These are phyloP conservation scores for Globisporangium alternatum DNA, from an alignment of 352 stramenopile species.

Conservation along the genomic window DNA sequence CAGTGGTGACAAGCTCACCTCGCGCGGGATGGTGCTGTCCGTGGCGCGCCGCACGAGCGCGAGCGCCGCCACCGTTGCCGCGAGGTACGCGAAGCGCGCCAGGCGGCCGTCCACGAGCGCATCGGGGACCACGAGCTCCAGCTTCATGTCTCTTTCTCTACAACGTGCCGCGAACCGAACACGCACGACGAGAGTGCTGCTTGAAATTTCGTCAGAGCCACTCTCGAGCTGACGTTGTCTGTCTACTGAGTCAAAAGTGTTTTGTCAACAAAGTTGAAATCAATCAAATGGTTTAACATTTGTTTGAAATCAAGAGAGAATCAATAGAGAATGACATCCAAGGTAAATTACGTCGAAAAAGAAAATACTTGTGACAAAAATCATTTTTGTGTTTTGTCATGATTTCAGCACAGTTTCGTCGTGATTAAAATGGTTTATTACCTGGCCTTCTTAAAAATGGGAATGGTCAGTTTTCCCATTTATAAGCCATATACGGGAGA, in stretches of 20 bases:
- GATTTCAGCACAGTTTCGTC: too few species aligned
- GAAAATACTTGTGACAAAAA: too few species aligned
- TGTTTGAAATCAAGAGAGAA: too few species aligned
- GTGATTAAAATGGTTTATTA: too few species aligned
- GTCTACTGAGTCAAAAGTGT: neutral
- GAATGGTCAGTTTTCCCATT: too few species aligned
- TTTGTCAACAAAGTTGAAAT: neutral
- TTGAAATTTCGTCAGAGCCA: neutral
- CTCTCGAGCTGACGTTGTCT: neutral
- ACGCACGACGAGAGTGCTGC: neutral
- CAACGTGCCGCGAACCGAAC: neutral
- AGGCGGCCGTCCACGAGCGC: conserved; percentile 12
- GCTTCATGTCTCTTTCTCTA: conserved; percentile 12
- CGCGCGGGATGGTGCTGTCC: conserved; percentile 19
- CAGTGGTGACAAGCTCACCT: conserved; percentile 9
- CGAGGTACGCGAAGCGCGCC: conserved; percentile 16
- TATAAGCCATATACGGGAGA: too few species aligned
- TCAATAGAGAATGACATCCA: too few species aligned
- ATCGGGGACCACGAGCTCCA: conserved; percentile 19
- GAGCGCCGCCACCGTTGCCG: conserved; percentile 14
- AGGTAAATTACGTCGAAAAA: too few species aligned
- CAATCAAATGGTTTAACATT: neutral
- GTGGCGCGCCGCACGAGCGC: conserved; percentile 18
- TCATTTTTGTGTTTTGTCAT: too few species aligned
- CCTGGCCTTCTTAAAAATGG: too few species aligned